A percentile compares a stretch with the other conserved stretches of the same genome.
These are phyloP conservation scores for Aspergillus bombycis DNA, from an alignment of 2,329 filamentous ascomycete genomes.

Conservation along the genomic window DNA sequence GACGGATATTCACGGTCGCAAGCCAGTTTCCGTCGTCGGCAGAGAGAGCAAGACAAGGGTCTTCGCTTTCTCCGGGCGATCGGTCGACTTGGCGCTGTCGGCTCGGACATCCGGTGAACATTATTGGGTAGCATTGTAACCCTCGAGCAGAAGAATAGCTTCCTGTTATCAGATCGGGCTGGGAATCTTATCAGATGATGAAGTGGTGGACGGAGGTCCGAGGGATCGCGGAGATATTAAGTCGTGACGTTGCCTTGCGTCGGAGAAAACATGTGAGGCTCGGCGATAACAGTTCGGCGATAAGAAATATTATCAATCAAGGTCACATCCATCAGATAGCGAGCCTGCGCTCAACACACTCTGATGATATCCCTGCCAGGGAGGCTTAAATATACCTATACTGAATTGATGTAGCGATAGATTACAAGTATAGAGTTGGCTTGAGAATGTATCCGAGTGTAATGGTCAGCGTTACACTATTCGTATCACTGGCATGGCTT, in stretches of 20 bases:
- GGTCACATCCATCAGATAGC: not conserved
- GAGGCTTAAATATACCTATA: not conserved
- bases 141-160: not conserved
- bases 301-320: no score
- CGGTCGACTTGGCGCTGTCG: not conserved
- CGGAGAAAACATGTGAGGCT: not conserved
- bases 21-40: not conserved
- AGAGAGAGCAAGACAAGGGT: not conserved
- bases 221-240: not conserved
- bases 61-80: conserved; percentile 1
- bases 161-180: not conserved
- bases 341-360: not conserved
- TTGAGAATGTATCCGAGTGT: rapidly evolving
- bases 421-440: rapidly evolving
- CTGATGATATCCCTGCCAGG: not conserved
- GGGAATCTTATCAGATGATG: not conserved
- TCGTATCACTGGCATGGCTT: not conserved
- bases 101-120: not conserved
- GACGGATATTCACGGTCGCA: not conserved
- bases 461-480: not conserved
- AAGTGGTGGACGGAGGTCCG: not conserved
- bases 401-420: rapidly evolving
- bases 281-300: not conserved
- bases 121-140: not conserved
- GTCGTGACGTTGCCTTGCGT: not conserved